phyloP scores from a whole-genome alignment of 768 basidiomycete species.

The Leucocoprinus leucothites region DNA sequence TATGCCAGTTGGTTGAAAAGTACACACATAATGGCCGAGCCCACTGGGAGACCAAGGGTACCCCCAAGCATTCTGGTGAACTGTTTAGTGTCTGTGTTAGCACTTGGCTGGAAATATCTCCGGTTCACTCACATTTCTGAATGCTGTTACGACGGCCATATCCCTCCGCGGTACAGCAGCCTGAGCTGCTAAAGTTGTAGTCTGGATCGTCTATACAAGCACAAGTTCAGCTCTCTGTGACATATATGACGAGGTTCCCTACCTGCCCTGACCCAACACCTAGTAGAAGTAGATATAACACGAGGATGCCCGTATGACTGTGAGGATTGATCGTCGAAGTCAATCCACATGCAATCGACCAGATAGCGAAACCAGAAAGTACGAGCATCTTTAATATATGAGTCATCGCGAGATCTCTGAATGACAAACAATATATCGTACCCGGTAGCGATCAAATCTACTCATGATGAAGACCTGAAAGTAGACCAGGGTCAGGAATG shows the following conservation, averaged over 20 bases:
- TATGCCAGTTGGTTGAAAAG: no score
- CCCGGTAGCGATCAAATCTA: conserved; percentile 61
- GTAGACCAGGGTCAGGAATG: not conserved
- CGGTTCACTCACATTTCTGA: conserved; percentile 48
- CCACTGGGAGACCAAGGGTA: conserved; percentile 61
- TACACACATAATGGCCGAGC: conserved; percentile 51
- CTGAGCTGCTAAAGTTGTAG: conserved; percentile 70
- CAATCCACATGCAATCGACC: conserved; percentile 68
- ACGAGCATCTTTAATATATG: conserved; percentile 46
- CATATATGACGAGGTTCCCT: conserved; percentile 14
- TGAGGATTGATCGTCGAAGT: conserved; percentile 56
- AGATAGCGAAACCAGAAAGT: conserved; percentile 62
- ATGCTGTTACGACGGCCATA: conserved; percentile 74
- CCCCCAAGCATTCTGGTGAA: conserved; percentile 72
- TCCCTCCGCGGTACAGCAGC: conserved; percentile 67
- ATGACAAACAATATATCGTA: conserved; percentile 18
- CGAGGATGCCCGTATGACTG: conserved; percentile 47
- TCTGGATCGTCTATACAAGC: conserved; percentile 45
- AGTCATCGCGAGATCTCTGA: not conserved
- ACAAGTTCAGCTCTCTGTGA: not conserved
- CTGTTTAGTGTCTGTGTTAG: conserved; percentile 26
- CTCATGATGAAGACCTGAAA: conserved; percentile 40
- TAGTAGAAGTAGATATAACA: conserved; percentile 58
- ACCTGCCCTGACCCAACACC: conserved; percentile 62
- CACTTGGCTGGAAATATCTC: not conserved